A percentile compares a stretch with the other conserved stretches of the same genome.
phyloP scores from a whole-genome alignment of 164 flowering plant genomes.

The Aristolochia fimbriata region DNA sequence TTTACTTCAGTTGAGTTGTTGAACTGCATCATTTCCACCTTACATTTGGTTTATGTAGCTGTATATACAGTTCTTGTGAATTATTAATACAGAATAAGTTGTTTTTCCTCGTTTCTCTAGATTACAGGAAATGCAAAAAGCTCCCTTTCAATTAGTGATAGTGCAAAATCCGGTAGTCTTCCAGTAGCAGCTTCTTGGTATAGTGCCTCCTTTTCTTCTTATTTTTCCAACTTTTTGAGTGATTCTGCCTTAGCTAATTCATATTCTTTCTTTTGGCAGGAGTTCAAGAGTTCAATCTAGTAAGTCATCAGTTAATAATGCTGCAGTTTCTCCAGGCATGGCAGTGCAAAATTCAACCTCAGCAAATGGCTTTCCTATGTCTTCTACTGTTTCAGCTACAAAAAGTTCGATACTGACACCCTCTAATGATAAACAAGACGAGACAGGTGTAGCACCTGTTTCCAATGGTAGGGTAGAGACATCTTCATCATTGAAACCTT shows the following conservation, averaged over 20 bases:
- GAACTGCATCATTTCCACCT: neutral
- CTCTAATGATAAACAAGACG: neutral
- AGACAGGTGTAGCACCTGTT: neutral
- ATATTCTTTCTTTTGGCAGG: neutral
- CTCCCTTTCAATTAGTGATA: conserved; percentile 67
- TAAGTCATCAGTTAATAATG: conserved; percentile 1
- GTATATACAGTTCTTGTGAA: neutral
- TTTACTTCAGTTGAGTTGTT: neutral
- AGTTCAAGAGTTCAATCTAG: conserved; percentile 1
- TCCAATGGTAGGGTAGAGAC: neutral
- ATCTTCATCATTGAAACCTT: neutral
- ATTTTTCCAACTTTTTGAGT: no score
- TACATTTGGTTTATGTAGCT: no score
- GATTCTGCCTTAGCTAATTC: no score
- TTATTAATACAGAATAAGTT: neutral
- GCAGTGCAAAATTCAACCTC: conserved; percentile 1
- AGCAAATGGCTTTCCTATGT: neutral
- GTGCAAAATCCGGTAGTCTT: conserved; percentile 57
- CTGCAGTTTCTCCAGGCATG: conserved; percentile 3
- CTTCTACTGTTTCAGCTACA: neutral
- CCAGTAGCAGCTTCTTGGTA: conserved; percentile 95
- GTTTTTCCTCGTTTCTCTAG: conserved; percentile 19
- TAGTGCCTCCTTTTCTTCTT: no score
- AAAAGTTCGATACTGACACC: neutral
- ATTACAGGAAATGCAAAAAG: conserved; percentile 29